Base-by-base conservation (phyloP, 1,284 basidiomycete genomes). In the Pseudozyma flocculosa region DNA sequence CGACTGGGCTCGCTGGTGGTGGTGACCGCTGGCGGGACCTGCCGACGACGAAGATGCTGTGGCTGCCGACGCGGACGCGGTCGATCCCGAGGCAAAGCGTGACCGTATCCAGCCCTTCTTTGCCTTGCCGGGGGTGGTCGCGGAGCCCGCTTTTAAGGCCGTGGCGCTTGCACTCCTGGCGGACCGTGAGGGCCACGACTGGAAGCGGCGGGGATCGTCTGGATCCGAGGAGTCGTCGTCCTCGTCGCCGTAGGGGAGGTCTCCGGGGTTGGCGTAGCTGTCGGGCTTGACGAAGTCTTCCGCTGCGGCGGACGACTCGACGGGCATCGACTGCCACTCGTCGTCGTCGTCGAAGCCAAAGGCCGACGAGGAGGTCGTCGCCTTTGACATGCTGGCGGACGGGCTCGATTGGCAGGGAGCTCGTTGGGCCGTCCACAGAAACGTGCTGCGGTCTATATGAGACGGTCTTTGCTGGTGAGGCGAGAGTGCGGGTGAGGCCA, bases 241-340 rank as follows among this genome's bases (percentile, higher is more conserved):
- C 19, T 63, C 61, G 32, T 68, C 65, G 24, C 55, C 52, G 22
- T 61, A 66, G 1, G 52, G 52, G 18, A 58, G 48, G 29, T 63
- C 60, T 44, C 51, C 24, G 4, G 51, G 60, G 14, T 57, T 68
- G n/a, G 54, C 45, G 44, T 56, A 59, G 15, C 48, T 45, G 8
- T 37, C 45, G 3, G 10, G 17, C 19, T 24, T 39, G 36, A 7
- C 19, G 7, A 26, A 11, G 22, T 43, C 41, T 17, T 45, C 43
- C 1, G 45, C 39, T 0, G 48, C 10, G 8, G 47, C 17, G 2
- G 40, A 43, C 2, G 38, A 38, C 36, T 61, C 55, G 19, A 68
- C 66, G 1, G 61, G 66, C 68, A 72, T 72, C 26, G 65, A 60
- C 58, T 72, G 44, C 70, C 70, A 72, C 29, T 72, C 70, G 48